Conservation (phyloP, 805 yeast genomes). For the Saccharomycopsis sp. region DNA sequence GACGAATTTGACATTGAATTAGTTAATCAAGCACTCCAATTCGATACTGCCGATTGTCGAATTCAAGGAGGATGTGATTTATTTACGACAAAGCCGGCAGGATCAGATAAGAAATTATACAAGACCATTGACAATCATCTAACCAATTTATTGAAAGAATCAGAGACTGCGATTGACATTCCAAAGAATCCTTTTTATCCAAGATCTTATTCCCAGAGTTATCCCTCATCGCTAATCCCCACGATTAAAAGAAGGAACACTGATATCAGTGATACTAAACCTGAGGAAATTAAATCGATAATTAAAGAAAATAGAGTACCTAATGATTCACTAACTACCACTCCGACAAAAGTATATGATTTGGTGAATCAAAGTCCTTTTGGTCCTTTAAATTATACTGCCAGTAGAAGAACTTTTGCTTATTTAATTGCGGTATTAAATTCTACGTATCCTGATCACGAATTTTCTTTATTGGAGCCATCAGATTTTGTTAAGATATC, state of each 20-base stretch:
- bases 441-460: conserved; percentile 94
- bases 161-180: conserved; percentile 8
- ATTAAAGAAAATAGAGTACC: too few species aligned
- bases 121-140: conserved; percentile 75
- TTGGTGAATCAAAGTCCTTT: conserved; percentile 51
- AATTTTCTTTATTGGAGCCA: conserved; percentile 82
- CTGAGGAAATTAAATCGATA: not conserved
- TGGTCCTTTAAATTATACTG: conserved; percentile 83
- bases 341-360: conserved; percentile 17
- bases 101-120: conserved; percentile 81
- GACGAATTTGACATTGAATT: conserved; percentile 91
- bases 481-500: conserved; percentile 53
- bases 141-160: conserved; percentile 10
- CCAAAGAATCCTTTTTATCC: conserved; percentile 20
- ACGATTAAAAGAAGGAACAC: not conserved
- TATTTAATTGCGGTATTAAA: conserved; percentile 85
- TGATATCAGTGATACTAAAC: not conserved
- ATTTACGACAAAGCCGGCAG: conserved; percentile 89
- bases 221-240: not conserved
- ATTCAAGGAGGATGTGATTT: conserved; percentile 88
- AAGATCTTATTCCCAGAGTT: conserved; percentile 12
- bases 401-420: conserved; percentile 84
- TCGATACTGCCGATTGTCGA: conserved; percentile 66
- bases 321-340: conserved; percentile 7
- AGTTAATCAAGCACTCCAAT: conserved; percentile 78